Evolutionary conservation across 352 stramenopile species (phyloP).

Genomic region (Blastocystis sp.): DNA sequence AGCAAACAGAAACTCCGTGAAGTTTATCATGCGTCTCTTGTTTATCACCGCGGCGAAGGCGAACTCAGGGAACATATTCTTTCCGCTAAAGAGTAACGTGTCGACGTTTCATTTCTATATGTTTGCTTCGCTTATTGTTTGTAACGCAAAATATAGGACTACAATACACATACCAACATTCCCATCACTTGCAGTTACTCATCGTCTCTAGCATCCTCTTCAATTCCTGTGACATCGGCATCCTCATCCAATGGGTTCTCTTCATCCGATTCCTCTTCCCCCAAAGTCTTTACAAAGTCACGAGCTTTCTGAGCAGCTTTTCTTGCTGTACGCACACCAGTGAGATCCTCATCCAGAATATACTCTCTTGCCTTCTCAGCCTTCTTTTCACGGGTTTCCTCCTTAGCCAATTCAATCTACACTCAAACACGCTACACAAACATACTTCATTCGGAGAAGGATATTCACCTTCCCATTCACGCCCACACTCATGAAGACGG

Average conservation of each 20-base stretch:
- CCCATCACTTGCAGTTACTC: neutral
- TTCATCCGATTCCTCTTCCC: constrained; percentile 22
- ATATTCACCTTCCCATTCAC: constrained; percentile 34
- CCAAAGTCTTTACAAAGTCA: constrained; percentile 46
- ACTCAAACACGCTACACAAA: neutral
- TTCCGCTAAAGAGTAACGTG: neutral
- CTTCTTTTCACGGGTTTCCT: constrained; percentile 41
- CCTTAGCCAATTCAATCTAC: constrained; percentile 19
- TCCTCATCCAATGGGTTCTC: neutral
- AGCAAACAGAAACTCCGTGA: constrained; percentile 17
- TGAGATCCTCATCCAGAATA: constrained; percentile 6
- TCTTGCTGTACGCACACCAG: constrained; percentile 4
- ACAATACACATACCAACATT: neutral
- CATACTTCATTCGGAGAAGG: neutral
- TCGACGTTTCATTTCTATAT: neutral
- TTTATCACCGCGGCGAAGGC: constrained; percentile 27
- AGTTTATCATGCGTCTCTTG: neutral
- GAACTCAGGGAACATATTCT: neutral
- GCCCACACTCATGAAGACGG: constrained; percentile 17
- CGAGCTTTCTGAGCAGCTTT: constrained; percentile 44
- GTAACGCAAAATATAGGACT: neutral
- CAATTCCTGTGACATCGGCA: neutral
- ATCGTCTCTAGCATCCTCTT: constrained; percentile 30
- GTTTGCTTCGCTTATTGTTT: neutral
- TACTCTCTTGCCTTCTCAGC: constrained; percentile 45